Conservation (phyloP, 441 rosid species). For the Hypseocharis bilobata region DNA sequence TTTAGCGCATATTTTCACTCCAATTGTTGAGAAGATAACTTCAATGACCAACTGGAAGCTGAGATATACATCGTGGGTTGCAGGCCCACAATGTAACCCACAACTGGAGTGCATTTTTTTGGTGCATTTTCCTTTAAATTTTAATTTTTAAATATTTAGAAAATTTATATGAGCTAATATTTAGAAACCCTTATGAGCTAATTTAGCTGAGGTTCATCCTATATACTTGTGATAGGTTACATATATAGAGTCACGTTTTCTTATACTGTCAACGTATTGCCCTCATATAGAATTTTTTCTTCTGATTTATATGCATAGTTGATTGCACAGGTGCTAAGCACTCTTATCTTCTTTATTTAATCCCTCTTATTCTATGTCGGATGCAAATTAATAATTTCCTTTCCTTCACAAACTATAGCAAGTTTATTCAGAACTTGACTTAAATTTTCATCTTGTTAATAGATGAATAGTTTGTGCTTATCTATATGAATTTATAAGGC, state of each 20-base stretch:
- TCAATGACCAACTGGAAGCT: not conserved
- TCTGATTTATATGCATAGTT: no score
- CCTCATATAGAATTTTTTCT: not conserved
- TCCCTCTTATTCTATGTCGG: no score
- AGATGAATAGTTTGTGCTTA: not conserved
- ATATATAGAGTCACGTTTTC: not conserved
- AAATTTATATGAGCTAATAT: no score
- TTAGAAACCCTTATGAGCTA: no score
- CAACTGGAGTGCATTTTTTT: not conserved
- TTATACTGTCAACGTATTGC: not conserved
- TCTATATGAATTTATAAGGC: not conserved
- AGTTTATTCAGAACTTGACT: not conserved
- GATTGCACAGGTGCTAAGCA: no score
- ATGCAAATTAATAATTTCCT: no score
- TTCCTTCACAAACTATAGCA: not conserved
- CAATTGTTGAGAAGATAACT: not conserved
- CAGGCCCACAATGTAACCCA: not conserved
- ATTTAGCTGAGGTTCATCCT: not conserved
- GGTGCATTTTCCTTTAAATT: not conserved
- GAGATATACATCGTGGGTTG: not conserved
- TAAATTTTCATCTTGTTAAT: not conserved
- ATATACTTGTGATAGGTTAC: not conserved
- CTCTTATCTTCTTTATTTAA: no score
- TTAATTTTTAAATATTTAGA: not conserved
- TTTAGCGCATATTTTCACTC: not conserved